Conservation (phyloP, 495 filamentous ascomycete species). For the Friedmanniomyces simplex region DNA sequence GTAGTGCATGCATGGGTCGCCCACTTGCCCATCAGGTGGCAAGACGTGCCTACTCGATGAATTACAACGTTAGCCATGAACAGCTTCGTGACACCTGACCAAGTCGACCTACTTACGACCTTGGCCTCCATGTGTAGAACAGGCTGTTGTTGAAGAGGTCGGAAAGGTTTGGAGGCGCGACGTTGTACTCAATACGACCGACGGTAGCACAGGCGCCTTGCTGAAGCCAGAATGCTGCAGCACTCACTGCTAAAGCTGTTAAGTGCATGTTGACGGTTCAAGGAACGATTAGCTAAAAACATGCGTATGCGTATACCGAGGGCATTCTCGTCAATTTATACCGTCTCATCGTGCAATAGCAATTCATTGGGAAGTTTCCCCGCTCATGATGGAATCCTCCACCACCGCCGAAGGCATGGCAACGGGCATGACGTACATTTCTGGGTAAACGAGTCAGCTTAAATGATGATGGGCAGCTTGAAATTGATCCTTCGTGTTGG, state of each 20-base stretch:
- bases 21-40: neutral
- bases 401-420: too few relatives aligned
- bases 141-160: neutral
- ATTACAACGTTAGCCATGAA: too few relatives aligned
- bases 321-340: too few relatives aligned
- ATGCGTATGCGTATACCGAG: too few relatives aligned
- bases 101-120: neutral
- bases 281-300: neutral
- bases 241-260: neutral
- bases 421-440: too few relatives aligned
- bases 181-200: neutral
- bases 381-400: too few relatives aligned
- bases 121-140: constrained; percentile 3
- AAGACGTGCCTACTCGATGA: neutral
- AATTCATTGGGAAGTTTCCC: too few relatives aligned
- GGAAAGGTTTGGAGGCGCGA: neutral
- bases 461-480: too few relatives aligned
- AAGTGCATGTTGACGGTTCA: neutral
- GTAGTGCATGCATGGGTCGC: constrained; percentile 1
- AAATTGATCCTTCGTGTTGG: too few relatives aligned
- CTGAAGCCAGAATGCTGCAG: neutral
- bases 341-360: too few relatives aligned
- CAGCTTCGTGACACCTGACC: too few relatives aligned
- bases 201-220: neutral
- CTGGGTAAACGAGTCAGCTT: too few relatives aligned